Percentiles rank a stretch among this genome's conserved stretches.
phyloP scores from a whole-genome alignment of 768 basidiomycete genomes.

The Termitomyces heimii region DNA sequence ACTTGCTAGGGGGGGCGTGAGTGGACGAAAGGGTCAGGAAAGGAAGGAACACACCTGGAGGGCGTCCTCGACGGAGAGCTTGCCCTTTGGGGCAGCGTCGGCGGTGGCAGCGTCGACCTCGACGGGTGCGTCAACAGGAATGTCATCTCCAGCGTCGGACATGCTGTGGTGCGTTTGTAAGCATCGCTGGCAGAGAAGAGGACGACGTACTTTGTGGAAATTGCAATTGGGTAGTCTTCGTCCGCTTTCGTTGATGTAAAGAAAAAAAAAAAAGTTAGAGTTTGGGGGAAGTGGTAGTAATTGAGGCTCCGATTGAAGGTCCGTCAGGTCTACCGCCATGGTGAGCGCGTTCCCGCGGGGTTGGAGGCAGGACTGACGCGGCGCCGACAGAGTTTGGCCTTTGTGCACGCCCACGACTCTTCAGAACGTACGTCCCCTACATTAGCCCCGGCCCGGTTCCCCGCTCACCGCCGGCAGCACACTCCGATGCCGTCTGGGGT shows the following conservation, averaged over 20 bases:
- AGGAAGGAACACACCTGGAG: slow-evolving; percentile 55
- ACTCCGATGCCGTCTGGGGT: slow-evolving; percentile 77
- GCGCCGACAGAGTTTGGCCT: slow-evolving; percentile 56
- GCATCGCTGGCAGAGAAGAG: background rate
- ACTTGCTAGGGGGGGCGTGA: slow-evolving; percentile 66
- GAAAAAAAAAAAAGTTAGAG: slow-evolving; percentile 45
- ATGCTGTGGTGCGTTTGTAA: slow-evolving; percentile 41
- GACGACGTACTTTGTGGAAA: slow-evolving; percentile 32
- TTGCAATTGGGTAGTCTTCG: slow-evolving; percentile 52
- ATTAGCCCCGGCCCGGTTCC: too few species aligned
- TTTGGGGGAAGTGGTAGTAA: slow-evolving; percentile 27
- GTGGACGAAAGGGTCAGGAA: too few species aligned
- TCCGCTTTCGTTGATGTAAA: slow-evolving; percentile 93
- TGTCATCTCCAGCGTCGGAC: slow-evolving; percentile 99
- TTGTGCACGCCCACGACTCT: slow-evolving; percentile 66
- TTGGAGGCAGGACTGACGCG: too few species aligned
- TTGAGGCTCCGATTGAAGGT: slow-evolving; percentile 43
- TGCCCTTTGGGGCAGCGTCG: slow-evolving; percentile 91
- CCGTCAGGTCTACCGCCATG: slow-evolving; percentile 22
- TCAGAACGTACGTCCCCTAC: slow-evolving; percentile 60
- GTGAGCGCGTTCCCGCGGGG: too few species aligned
- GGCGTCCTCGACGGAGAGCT: slow-evolving; percentile 92
- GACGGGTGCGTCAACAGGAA: slow-evolving; percentile 67
- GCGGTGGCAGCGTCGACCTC: slow-evolving; percentile 76
- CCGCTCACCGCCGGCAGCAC: slow-evolving; percentile 46